Conservation (phyloP, 306 rosid species). For the Phaseolus lunatus region DNA sequence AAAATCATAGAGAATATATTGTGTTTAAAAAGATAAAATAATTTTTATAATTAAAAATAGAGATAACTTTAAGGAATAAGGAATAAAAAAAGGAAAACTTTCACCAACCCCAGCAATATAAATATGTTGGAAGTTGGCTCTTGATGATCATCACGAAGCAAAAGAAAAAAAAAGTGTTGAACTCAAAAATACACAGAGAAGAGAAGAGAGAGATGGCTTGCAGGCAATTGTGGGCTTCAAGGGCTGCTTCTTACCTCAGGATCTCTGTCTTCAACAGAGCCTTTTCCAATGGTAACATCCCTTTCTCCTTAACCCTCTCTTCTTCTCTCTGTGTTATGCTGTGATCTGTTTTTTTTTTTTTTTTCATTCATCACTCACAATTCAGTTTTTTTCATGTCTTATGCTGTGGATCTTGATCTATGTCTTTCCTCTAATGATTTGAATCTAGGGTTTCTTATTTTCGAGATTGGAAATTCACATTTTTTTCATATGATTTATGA, state of each 20-base stretch:
- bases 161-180: not conserved
- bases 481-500: not conserved
- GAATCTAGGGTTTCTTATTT: not conserved
- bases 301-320: not conserved
- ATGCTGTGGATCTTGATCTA: slow-evolving; percentile 45
- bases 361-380: not conserved
- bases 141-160: not conserved
- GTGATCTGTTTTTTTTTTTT: slow-evolving; percentile 7
- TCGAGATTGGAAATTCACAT: not conserved
- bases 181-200: not conserved
- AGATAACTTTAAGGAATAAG: not conserved
- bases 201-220: slow-evolving; percentile 65
- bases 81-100: not conserved
- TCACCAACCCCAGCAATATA: slow-evolving; percentile 38
- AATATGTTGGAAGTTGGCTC: not conserved
- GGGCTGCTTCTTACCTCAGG: slow-evolving; percentile 79
- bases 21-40: not conserved
- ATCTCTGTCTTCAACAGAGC: slow-evolving; percentile 64
- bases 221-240: slow-evolving; percentile 77
- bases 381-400: not conserved
- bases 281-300: slow-evolving; percentile 64
- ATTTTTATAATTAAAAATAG: not conserved
- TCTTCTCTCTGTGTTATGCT: not conserved
- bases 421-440: not conserved
- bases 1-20: too few relatives aligned